These are phyloP conservation scores for Lodderomyces elongisporus DNA, from an alignment of 1,139 yeast genomes.

Conservation along the genomic window DNA sequence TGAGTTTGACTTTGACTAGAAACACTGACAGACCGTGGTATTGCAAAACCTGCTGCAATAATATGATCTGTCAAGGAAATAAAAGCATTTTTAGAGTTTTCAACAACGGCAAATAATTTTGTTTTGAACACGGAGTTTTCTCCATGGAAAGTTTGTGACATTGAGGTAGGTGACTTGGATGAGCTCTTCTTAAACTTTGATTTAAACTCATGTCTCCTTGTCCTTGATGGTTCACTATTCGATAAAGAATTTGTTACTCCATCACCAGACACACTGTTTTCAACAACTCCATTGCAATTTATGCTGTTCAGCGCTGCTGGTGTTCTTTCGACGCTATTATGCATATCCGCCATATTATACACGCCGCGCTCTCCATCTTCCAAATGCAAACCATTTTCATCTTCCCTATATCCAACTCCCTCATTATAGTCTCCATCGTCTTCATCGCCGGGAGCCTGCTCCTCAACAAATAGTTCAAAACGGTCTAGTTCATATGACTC, in stretches of 20 bases:
- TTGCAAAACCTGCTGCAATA: constrained; percentile 58
- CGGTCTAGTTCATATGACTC: constrained; percentile 46
- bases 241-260: neutral
- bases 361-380: neutral
- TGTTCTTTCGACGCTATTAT: neutral
- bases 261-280: neutral
- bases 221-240: neutral
- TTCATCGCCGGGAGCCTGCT: constrained; percentile 17
- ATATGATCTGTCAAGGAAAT: constrained; percentile 48
- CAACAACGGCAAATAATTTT: constrained; percentile 6
- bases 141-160: neutral
- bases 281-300: neutral
- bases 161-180: neutral
- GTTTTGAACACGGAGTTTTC: too few relatives aligned
- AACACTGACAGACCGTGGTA: constrained; percentile 49
- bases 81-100: constrained; percentile 30
- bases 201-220: too few relatives aligned
- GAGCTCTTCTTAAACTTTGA: too few relatives aligned
- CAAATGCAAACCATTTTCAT: neutral
- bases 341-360: neutral
- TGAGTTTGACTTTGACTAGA: constrained; percentile 14
- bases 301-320: too few relatives aligned
- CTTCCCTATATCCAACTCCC: neutral
- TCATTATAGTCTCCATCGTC: constrained; percentile 10
- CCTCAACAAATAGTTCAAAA: constrained; percentile 39